Evolutionary conservation across 805 yeast genomes (phyloP), one percentile per base, ranked within the genome.

Genomic region (Starmerella stigmatis): DNA sequence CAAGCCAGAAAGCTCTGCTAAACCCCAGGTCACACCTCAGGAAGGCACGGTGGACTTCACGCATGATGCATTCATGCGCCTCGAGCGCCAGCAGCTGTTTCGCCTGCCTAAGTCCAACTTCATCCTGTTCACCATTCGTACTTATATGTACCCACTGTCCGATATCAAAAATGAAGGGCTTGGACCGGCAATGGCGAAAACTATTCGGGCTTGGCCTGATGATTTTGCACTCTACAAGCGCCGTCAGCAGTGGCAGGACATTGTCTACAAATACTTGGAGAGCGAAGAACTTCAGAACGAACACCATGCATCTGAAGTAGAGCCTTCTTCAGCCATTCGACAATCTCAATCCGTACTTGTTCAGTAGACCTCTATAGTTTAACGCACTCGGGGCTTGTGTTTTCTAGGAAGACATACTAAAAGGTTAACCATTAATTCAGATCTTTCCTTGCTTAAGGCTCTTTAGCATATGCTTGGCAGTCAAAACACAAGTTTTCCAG

Each of bases 401-500:
- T n/a, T n/a, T n/a, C n/a, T n/a, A n/a, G n/a, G n/a, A 8, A 27
- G 13, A 27, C 29, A 15, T 5, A 10, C 5, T 7, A 4, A 13
- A 29, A 2, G 5, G 19, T 29, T 4, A 9, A 3, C 13, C 13
- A 20, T 4, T 23, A 32, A 4, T 9, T 26, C 66, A 85, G 53
- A 86, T 75, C 66, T 89, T 89, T 15, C 92, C 89, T 36, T 67
- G 67, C 37, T 64, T 54, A 58, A 85, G 65, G 63, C 85, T 79
- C 58, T 68, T 71, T 39, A 69, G 53, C 94, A 88, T 92, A 59
- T 84, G 88, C 54, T 66, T 70, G 20, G 74, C 98, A 12, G 96
- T 86, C 51, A 81, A 71, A 53, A 72, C 75, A 31, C 72, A 75
- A 6, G 97, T 92, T 60, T 74, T 73, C 49, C 63, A 65, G 49